Conservation (phyloP, 768 basidiomycete species). For the Podaxis sp. region DNA sequence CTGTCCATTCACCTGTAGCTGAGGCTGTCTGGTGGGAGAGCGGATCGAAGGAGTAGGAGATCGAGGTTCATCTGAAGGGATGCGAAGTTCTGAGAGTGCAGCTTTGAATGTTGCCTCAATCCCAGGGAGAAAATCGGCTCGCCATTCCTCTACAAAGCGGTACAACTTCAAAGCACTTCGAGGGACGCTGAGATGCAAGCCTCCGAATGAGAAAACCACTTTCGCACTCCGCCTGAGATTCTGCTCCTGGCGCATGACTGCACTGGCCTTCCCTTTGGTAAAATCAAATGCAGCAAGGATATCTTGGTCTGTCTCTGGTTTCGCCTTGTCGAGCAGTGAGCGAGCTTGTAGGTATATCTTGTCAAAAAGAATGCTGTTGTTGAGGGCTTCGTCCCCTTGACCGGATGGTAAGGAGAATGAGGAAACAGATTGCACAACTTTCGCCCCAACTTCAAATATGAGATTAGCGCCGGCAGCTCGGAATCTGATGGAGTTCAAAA, state of each 20-base stretch:
- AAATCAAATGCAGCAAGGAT: slow-evolving; percentile 63
- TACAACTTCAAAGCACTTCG: slow-evolving; percentile 81
- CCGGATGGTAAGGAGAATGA: slow-evolving; percentile 29
- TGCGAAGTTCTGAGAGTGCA: slow-evolving; percentile 62
- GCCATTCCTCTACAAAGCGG: slow-evolving; percentile 81
- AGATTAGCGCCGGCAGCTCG: slow-evolving; percentile 72
- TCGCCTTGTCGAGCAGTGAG: slow-evolving; percentile 42
- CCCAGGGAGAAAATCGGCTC: slow-evolving; percentile 73
- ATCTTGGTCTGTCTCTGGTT: slow-evolving; percentile 38
- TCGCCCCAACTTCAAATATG: slow-evolving; percentile 57
- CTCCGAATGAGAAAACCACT: slow-evolving; percentile 43
- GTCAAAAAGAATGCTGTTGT: slow-evolving; percentile 48
- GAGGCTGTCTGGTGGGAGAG: slow-evolving; percentile 25
- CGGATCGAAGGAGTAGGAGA: slow-evolving; percentile 30
- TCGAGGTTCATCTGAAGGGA: slow-evolving; percentile 35
- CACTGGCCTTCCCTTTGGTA: slow-evolving; percentile 43
- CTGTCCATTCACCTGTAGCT: slow-evolving; percentile 52
- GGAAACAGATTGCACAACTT: slow-evolving; percentile 38
- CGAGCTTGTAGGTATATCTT: slow-evolving; percentile 58
- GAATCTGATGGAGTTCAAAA: slow-evolving; percentile 46
- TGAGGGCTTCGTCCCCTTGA: slow-evolving; percentile 41
- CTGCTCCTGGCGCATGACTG: slow-evolving; percentile 46
- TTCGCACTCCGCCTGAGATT: slow-evolving; percentile 38
- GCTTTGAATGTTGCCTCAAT: slow-evolving; percentile 67
- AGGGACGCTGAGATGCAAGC: slow-evolving; percentile 61